Evolutionary conservation across 2,329 filamentous ascomycete species (phyloP).

Genomic region (Paecilomyces dactylethromorphus): DNA sequence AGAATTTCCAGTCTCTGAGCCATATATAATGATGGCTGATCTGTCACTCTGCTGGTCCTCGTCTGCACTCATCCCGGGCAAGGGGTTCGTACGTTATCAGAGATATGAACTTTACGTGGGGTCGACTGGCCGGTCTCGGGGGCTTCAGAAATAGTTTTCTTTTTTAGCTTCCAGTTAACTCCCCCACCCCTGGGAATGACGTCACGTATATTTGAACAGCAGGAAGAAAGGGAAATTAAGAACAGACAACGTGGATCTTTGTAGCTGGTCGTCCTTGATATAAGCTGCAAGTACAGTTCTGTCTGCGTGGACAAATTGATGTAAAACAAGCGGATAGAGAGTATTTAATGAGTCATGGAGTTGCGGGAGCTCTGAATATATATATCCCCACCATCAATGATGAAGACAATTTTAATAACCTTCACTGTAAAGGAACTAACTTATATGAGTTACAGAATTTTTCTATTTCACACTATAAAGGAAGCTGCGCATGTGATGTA

Average conservation of each 20-base stretch:
- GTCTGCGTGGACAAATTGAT: neutral
- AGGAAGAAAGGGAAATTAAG: neutral
- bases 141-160: neutral
- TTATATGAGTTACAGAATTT: neutral
- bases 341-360: too few species aligned
- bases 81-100: neutral
- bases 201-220: neutral
- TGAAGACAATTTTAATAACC: too few species aligned
- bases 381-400: too few species aligned
- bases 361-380: too few species aligned
- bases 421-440: neutral
- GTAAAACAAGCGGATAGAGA: too few species aligned
- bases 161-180: neutral
- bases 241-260: neutral
- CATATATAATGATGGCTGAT: conserved; percentile 72
- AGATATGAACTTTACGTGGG: neutral
- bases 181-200: neutral
- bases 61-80: conserved; percentile 18
- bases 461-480: neutral
- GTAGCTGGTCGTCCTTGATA: neutral
- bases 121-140: neutral
- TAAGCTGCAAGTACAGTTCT: neutral
- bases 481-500: neutral
- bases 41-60: conserved; percentile 16
- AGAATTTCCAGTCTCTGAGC: conserved; percentile 89